Evolutionary conservation across 352 stramenopile genomes (phyloP).

Genomic region (Halophytophthora polymorphica): DNA sequence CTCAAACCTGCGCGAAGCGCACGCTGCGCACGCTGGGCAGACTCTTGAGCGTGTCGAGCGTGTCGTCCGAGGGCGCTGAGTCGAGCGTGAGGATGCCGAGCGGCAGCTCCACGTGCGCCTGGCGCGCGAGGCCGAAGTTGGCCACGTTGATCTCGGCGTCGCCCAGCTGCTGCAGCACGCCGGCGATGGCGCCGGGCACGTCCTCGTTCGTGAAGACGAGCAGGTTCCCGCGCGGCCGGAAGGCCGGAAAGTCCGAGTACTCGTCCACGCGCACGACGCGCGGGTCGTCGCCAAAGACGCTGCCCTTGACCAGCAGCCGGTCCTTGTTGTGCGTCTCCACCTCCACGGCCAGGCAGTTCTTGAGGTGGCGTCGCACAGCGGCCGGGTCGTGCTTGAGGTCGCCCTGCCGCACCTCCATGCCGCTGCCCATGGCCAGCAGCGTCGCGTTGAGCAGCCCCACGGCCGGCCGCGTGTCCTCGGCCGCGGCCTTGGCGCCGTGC

Average conservation of each 20-base stretch:
- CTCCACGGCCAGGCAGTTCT: conserved; percentile 74
- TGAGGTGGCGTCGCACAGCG: conserved; percentile 54
- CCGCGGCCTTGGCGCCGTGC: conserved; percentile 2
- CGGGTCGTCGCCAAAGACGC: conserved; percentile 80
- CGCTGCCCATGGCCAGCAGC: conserved; percentile 66
- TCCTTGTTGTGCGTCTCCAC: conserved; percentile 62
- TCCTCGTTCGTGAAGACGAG: conserved; percentile 86
- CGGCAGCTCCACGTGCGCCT: conserved; percentile 51
- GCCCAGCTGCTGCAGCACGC: conserved; percentile 65
- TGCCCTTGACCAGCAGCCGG: conserved; percentile 65
- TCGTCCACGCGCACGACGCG: conserved; percentile 78
- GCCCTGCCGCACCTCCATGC: conserved; percentile 74
- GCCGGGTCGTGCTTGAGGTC: conserved; percentile 41
- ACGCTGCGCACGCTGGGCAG: conserved; percentile 64
- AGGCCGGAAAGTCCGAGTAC: conserved; percentile 82
- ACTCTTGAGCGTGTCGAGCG: conserved; percentile 54
- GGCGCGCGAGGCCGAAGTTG: conserved; percentile 78
- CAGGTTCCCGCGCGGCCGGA: conserved; percentile 74
- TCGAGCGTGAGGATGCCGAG: conserved; percentile 78
- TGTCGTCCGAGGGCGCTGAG: conserved; percentile 47
- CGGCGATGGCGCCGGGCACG: conserved; percentile 70
- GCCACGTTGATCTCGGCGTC: conserved; percentile 82
- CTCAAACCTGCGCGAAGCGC: conserved; percentile 63
- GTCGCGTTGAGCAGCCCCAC: conserved; percentile 67
- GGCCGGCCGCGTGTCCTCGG: conserved; percentile 13